Conservation (phyloP, 2,329 filamentous ascomycete species). For the Zasmidium cellare region DNA sequence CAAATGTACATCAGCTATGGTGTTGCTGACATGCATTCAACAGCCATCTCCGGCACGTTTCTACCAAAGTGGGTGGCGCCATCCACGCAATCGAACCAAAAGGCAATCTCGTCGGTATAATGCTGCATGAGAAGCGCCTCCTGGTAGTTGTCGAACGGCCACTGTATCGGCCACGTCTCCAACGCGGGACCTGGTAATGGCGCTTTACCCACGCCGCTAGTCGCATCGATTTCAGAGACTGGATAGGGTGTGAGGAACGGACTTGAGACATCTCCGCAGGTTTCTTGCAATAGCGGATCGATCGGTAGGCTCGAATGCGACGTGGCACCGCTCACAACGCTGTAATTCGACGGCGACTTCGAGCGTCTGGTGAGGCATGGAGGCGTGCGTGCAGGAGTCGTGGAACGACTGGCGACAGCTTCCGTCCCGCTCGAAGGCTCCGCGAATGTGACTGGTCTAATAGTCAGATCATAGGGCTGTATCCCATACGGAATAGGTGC, state of each 20-base stretch:
- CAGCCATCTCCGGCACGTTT: conserved; percentile 55
- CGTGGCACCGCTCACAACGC: not conserved
- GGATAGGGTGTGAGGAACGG: not conserved
- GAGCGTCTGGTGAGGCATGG: not conserved
- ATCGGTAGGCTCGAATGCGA: not conserved
- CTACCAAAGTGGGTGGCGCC: conserved; percentile 50
- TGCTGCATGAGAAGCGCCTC: conserved; percentile 31
- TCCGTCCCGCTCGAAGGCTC: not conserved
- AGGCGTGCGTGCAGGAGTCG: not conserved
- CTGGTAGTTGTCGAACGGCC: conserved; percentile 27
- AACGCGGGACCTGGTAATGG: not conserved
- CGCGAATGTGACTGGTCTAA: not conserved
- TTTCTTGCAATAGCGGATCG: not conserved
- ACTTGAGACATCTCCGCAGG: not conserved
- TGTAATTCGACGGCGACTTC: not conserved
- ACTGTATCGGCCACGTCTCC: conserved; percentile 5
- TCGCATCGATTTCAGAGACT: not conserved
- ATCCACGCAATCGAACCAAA: conserved; percentile 31
- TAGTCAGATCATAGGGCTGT: not conserved
- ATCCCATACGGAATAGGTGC: not conserved
- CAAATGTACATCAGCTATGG: too few relatives aligned
- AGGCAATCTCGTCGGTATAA: conserved; percentile 29
- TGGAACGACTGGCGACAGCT: not conserved
- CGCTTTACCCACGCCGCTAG: not conserved
- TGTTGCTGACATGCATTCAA: conserved; percentile 31